A percentile compares a stretch with the other conserved stretches of the same genome.
Evolutionary conservation across 1,284 basidiomycete species (phyloP).

Genomic region (Ceratobasidium sp.): DNA sequence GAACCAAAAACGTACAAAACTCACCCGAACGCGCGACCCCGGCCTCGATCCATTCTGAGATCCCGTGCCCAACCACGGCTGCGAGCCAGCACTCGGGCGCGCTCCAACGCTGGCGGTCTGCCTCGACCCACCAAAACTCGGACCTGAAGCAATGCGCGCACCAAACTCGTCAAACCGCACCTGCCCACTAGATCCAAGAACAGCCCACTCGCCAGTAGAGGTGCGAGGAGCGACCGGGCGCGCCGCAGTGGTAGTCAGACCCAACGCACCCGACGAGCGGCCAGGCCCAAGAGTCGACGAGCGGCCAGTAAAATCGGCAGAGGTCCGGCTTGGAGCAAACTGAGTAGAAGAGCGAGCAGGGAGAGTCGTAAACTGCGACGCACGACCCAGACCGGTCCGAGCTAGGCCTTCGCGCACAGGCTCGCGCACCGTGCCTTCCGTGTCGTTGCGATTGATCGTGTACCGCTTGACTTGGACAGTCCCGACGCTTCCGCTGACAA

Average conservation of each 20-base stretch:
- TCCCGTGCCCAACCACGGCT: too few species aligned
- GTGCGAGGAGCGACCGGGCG: conserved; percentile 9
- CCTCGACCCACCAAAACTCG: neutral
- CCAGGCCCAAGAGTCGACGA: conserved; percentile 2
- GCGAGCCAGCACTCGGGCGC: neutral
- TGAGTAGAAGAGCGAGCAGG: neutral
- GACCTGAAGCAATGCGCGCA: neutral
- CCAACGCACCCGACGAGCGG: neutral
- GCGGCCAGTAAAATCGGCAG: neutral
- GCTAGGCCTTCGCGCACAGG: neutral
- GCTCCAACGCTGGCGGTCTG: neutral
- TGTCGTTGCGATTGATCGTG: neutral
- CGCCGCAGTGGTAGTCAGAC: conserved; percentile 1
- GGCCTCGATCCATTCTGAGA: neutral
- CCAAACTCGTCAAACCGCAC: conserved; percentile 12
- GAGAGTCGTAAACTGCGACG: neutral
- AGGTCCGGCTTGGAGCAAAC: neutral
- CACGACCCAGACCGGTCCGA: neutral
- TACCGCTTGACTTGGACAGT: conserved; percentile 4
- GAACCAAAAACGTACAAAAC: neutral
- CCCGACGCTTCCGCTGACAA: neutral
- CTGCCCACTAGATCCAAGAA: neutral
- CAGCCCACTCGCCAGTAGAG: conserved; percentile 32
- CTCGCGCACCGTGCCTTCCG: neutral
- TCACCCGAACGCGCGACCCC: neutral